Percentiles rank a stretch among this genome's conserved stretches.
These are phyloP conservation scores for Porphyrellus cyaneotinctus DNA, from an alignment of 768 basidiomycete genomes.

Conservation along the genomic window DNA sequence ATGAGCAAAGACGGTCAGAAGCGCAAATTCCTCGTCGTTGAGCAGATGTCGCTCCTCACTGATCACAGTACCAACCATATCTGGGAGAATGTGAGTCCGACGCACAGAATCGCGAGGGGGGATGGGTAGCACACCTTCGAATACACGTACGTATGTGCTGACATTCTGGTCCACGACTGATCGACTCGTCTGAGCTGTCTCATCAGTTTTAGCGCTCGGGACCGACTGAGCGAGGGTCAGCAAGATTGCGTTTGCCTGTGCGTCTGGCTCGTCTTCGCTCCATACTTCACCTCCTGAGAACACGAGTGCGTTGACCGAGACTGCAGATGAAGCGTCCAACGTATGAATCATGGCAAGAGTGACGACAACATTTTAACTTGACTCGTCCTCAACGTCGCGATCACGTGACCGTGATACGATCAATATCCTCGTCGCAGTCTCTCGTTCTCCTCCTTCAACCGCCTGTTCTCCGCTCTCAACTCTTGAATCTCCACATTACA, in stretches of 20 bases:
- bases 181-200: neutral
- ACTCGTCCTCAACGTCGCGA: neutral
- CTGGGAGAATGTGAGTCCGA: constrained; percentile 30
- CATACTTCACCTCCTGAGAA: constrained; percentile 28
- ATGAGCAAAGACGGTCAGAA: constrained; percentile 38
- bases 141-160: constrained; percentile 27
- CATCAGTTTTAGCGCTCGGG: constrained; percentile 1
- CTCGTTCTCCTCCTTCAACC: constrained; percentile 65
- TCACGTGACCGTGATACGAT: constrained; percentile 10
- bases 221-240: constrained; percentile 7
- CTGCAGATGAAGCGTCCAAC: constrained; percentile 9
- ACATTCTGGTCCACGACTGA: constrained; percentile 8
- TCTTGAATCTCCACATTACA: constrained; percentile 52
- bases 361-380: neutral
- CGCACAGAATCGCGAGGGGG: neutral
- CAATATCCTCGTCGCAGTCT: constrained; percentile 44
- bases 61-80: constrained; percentile 54
- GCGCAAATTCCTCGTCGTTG: constrained; percentile 41
- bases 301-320: constrained; percentile 25
- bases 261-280: constrained; percentile 15
- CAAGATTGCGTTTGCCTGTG: neutral
- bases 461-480: constrained; percentile 44
- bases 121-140: constrained; percentile 24
- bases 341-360: constrained; percentile 3
- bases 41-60: constrained; percentile 52